Evolutionary conservation across 2,329 filamentous ascomycete species (phyloP).

Genomic region (Alternaria hordeiaustralica): DNA sequence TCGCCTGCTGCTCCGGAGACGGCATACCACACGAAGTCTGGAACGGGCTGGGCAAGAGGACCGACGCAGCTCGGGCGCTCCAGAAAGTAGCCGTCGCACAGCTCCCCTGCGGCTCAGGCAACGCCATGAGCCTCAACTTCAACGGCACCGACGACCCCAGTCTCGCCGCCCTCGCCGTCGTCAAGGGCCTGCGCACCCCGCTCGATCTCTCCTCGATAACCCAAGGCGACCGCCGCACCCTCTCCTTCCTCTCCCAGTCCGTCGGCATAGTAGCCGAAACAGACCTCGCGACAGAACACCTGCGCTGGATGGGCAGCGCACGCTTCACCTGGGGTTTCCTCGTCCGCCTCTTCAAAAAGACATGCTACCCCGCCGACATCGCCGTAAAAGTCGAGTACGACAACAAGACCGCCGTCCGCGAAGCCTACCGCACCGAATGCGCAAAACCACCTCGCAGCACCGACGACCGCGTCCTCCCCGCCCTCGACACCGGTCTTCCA

Average conservation of each 20-base stretch:
- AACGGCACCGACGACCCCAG: slow-evolving; percentile 80
- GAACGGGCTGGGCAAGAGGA: slow-evolving; percentile 82
- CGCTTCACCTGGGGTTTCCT: slow-evolving; percentile 87
- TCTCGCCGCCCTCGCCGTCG: slow-evolving; percentile 78
- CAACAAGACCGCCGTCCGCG: slow-evolving; percentile 75
- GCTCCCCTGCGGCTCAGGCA: slow-evolving; percentile 91
- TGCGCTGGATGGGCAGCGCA: slow-evolving; percentile 89
- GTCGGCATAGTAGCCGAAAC: slow-evolving; percentile 89
- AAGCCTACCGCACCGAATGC: slow-evolving; percentile 65
- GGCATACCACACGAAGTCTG: slow-evolving; percentile 92
- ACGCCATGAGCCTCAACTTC: slow-evolving; percentile 89
- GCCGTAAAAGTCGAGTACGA: slow-evolving; percentile 82
- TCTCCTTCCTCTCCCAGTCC: slow-evolving; percentile 91
- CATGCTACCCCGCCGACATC: slow-evolving; percentile 86
- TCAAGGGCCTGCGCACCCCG: slow-evolving; percentile 85
- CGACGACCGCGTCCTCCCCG: slow-evolving; percentile 33
- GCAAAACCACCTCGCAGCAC: slow-evolving; percentile 28
- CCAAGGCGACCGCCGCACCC: slow-evolving; percentile 73
- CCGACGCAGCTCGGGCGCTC: slow-evolving; percentile 77
- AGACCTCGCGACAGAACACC: slow-evolving; percentile 86
- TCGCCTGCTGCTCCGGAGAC: slow-evolving; percentile 90
- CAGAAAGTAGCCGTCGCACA: slow-evolving; percentile 81
- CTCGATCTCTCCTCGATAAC: slow-evolving; percentile 89
- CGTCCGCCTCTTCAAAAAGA: slow-evolving; percentile 76
- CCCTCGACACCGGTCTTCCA: slow-evolving; percentile 62